Evolutionary conservation across 2,329 filamentous ascomycete species (phyloP), one percentile per base, ranked within the genome.

Genomic region (Pseudocercospora vitis): DNA sequence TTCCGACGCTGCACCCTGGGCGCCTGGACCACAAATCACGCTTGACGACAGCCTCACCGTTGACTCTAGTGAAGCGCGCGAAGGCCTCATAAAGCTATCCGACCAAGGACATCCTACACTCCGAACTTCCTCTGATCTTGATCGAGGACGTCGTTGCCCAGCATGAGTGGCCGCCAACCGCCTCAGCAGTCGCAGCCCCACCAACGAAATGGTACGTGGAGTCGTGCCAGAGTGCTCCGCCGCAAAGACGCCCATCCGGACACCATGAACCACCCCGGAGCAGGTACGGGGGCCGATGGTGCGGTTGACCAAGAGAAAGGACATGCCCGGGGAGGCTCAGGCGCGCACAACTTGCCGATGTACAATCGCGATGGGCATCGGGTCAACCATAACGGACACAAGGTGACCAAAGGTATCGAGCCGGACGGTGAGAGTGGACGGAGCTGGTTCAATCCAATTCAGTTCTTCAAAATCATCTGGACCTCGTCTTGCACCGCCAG

Each of bases 351-450:
- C 32, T 51, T 62, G n/a, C 63, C 60, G 3, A 50, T 55, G 50
- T 62, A 64, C 58, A 63, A 67, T 53, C 14, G 40, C n/a, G 33
- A 66, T 14, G 63, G 63, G 12, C 61, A 64, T 26, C 55, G 49
- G 9, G 71, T 72, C 65, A 77, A 77, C 54, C 72, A 75, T 65
- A 73, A 73, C 61, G 75, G 74, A 14, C 72, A 77, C 59, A 58
- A 62, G 50, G 71, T 77, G 5, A 74, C 72, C 0, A 65, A 57
- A 29, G 72, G 73, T 51, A 74, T 78, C 33, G 65, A 75, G 48
- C 65, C 68, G 35, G 75, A 77, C 23, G 77, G 77, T 39, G 75
- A 79, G 63, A 76, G 73, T 53, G 76, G 75, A 2, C 67, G 76
- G 44, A 67, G 66, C 14, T 74, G 76, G 31, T 72, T 79, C 51